phyloP scores from a whole-genome alignment of 768 basidiomycete genomes.

The Collybia mongolica region DNA sequence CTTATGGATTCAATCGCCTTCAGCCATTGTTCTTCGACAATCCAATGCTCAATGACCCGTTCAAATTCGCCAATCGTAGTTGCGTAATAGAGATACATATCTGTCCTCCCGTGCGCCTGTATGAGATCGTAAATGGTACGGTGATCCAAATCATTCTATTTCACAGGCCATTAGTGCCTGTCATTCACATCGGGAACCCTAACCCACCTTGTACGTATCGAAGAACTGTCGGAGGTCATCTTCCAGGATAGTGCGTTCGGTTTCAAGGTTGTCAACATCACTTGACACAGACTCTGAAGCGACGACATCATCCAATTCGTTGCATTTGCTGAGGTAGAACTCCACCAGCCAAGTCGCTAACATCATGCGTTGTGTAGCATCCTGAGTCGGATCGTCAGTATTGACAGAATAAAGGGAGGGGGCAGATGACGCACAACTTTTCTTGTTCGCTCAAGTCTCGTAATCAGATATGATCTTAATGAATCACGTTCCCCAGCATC shows the following conservation, averaged over 20 bases:
- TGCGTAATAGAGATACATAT: slow-evolving; percentile 91
- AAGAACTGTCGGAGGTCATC: slow-evolving; percentile 94
- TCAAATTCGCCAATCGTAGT: slow-evolving; percentile 76
- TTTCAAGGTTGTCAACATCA: slow-evolving; percentile 81
- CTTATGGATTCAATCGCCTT: slow-evolving; percentile 90
- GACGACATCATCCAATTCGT: slow-evolving; percentile 91
- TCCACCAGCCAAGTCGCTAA: slow-evolving; percentile 98
- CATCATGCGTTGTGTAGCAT: slow-evolving; percentile 94
- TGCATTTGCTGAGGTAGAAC: slow-evolving; percentile 95
- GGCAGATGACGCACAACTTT: slow-evolving; percentile 61
- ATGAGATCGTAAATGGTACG: slow-evolving; percentile 91
- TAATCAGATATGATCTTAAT: slow-evolving; percentile 84
- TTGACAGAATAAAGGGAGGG: neutral
- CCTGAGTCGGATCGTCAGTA: slow-evolving; percentile 43
- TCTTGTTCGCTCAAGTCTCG: slow-evolving; percentile 80
- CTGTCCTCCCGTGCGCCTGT: slow-evolving; percentile 87
- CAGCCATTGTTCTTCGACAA: slow-evolving; percentile 88
- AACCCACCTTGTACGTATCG: slow-evolving; percentile 83
- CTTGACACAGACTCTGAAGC: slow-evolving; percentile 81
- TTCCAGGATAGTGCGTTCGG: slow-evolving; percentile 80
- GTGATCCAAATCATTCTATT: slow-evolving; percentile 80
- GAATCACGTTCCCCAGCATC: slow-evolving; percentile 91
- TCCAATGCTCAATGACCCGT: slow-evolving; percentile 88
- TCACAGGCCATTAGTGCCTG: neutral
- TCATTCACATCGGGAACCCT: neutral